These are phyloP conservation scores for Jackrogersella multiformis DNA, from an alignment of 495 filamentous ascomycete genomes.

Conservation along the genomic window DNA sequence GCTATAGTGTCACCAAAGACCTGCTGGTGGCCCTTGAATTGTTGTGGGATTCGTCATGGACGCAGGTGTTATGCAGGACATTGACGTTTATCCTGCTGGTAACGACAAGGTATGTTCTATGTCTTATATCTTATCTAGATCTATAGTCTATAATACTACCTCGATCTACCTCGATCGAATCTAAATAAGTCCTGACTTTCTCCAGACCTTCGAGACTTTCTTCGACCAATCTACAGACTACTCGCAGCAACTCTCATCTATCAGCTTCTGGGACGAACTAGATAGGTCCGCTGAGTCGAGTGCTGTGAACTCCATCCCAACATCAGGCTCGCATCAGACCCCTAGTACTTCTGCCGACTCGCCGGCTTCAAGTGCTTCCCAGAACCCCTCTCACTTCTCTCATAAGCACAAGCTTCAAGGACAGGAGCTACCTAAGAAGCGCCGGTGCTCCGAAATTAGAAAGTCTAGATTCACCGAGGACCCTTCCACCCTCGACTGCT, in stretches of 20 bases:
- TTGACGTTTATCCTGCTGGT: constrained; percentile 48
- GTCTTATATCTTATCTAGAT: background rate
- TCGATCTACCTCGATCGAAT: constrained; percentile 6
- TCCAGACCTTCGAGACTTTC: constrained; percentile 45
- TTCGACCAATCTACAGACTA: constrained; percentile 48
- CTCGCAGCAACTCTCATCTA: constrained; percentile 44
- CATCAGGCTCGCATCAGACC: constrained; percentile 43
- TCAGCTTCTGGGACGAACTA: constrained; percentile 48
- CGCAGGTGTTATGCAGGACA: constrained; percentile 51
- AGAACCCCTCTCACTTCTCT: constrained; percentile 35
- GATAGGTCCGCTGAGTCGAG: constrained; percentile 47
- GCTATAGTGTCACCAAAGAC: constrained; percentile 38
- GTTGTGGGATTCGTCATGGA: constrained; percentile 48
- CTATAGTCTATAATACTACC: constrained; percentile 2
- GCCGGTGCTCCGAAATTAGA: constrained; percentile 44
- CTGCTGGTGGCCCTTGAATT: constrained; percentile 41
- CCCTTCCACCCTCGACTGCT: constrained; percentile 46
- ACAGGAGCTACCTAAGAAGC: constrained; percentile 46
- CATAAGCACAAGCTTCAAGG: constrained; percentile 45
- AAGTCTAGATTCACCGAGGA: constrained; percentile 39
- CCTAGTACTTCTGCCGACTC: constrained; percentile 42
- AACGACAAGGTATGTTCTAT: constrained; percentile 40
- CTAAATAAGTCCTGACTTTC: constrained; percentile 33
- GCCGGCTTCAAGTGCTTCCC: constrained; percentile 37
- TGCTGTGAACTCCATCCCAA: constrained; percentile 44